These are phyloP conservation scores for Rhynchosporium secalis DNA, from an alignment of 2,329 filamentous ascomycete species.

Conservation along the genomic window DNA sequence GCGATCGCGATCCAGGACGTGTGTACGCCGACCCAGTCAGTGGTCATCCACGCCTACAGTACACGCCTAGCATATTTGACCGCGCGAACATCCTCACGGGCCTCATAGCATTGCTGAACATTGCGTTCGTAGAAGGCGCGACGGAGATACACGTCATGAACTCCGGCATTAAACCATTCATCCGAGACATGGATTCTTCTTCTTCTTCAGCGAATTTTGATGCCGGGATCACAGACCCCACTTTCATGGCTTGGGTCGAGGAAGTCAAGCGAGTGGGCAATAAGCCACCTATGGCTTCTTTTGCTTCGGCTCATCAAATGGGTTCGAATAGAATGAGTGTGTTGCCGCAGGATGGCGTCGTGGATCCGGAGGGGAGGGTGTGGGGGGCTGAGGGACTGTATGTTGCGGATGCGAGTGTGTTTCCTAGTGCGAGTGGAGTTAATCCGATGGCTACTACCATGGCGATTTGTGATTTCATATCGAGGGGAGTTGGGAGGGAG, in stretches of 20 bases:
- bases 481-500: conserved; percentile 55
- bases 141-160: conserved; percentile 72
- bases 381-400: conserved; percentile 68
- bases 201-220: conserved; percentile 5
- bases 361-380: conserved; percentile 58
- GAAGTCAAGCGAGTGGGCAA: conserved; percentile 51
- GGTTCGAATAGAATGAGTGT: conserved; percentile 71
- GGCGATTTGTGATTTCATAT: conserved; percentile 68
- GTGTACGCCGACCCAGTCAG: conserved; percentile 71
- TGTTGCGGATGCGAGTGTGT: conserved; percentile 73
- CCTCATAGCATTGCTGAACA: conserved; percentile 68
- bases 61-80: conserved; percentile 71
- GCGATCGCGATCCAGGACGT: conserved; percentile 73
- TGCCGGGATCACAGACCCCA: conserved; percentile 55
- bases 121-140: conserved; percentile 77
- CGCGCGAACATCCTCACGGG: conserved; percentile 70
- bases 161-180: conserved; percentile 64
- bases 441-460: conserved; percentile 82
- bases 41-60: conserved; percentile 66
- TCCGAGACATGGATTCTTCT: conserved; percentile 21
- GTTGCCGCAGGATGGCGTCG: conserved; percentile 51
- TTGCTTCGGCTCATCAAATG: conserved; percentile 79
- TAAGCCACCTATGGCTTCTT: conserved; percentile 53
- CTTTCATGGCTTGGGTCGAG: conserved; percentile 62
- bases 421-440: conserved; percentile 74